Evolutionary conservation across 1,139 yeast genomes (phyloP).

Genomic region (Magnusiomyces magnusii): DNA sequence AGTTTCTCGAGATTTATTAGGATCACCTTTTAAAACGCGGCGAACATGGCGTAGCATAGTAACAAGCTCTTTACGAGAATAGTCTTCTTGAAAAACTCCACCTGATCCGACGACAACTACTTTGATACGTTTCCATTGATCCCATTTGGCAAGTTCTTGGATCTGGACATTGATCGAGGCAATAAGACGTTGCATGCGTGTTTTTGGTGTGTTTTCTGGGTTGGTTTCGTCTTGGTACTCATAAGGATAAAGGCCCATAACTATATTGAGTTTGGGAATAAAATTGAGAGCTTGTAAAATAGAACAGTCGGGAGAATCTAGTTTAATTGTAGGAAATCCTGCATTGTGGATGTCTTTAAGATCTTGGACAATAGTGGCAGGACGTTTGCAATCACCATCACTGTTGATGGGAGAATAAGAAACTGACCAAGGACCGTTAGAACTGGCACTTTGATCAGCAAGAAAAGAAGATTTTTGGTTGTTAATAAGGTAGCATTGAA

Average conservation of each 20-base stretch:
- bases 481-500: background rate
- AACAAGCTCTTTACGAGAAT: constrained; percentile 24
- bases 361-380: constrained; percentile 52
- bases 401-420: constrained; percentile 76
- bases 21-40: constrained; percentile 8
- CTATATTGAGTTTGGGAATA: constrained; percentile 17
- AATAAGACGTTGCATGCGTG: constrained; percentile 4
- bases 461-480: background rate
- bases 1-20: background rate
- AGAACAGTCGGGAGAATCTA: constrained; percentile 25
- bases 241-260: constrained; percentile 26
- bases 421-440: constrained; percentile 47
- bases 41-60: constrained; percentile 23
- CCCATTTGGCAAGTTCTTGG: constrained; percentile 21
- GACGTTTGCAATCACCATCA: constrained; percentile 66
- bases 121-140: constrained; percentile 22
- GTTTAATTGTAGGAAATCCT: constrained; percentile 22
- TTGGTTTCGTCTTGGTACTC: constrained; percentile 12
- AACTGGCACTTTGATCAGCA: background rate
- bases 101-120: constrained; percentile 28
- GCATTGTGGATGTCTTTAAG: constrained; percentile 43
- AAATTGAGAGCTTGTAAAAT: constrained; percentile 20
- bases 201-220: background rate
- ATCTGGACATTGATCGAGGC: constrained; percentile 20
- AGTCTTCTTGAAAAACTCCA: constrained; percentile 24